Percentiles rank a stretch among this genome's conserved stretches.
Conservation (phyloP, 2,329 filamentous ascomycete species). For the Talaromyces sp. region DNA sequence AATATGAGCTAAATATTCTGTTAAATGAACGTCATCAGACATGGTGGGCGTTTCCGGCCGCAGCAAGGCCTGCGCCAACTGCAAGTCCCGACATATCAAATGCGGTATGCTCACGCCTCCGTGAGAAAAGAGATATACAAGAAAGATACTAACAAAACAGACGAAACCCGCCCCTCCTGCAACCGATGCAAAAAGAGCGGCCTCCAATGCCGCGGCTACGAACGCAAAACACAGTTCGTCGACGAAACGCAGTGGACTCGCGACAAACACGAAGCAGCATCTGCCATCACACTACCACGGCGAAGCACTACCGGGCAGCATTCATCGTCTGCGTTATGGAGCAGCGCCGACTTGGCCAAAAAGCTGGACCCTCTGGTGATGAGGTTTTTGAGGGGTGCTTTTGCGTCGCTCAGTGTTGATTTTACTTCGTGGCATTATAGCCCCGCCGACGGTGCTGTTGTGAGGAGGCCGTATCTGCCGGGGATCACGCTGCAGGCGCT, state of each 20-base stretch:
- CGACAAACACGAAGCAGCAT: background rate
- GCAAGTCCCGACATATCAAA: background rate
- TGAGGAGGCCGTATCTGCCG: background rate
- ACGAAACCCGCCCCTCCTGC: background rate
- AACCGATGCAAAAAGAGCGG: background rate
- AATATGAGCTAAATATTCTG: background rate
- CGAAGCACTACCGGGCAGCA: background rate
- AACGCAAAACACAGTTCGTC: background rate
- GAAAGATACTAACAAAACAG: background rate
- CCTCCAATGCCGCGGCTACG: background rate
- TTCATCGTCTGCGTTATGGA: background rate
- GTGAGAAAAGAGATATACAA: background rate
- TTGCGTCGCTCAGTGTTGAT: background rate
- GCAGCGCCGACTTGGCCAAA: background rate
- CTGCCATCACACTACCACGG: background rate
- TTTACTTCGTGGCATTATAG: background rate
- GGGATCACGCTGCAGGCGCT: background rate
- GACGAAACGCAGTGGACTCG: constrained; percentile 1
- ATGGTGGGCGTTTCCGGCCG: background rate
- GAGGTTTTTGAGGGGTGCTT: background rate
- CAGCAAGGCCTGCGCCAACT: background rate
- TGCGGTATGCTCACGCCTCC: background rate
- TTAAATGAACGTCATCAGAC: background rate
- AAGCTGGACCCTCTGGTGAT: background rate
- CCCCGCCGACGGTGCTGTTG: background rate